Percentiles rank a stretch among this genome's conserved stretches.
Conservation (phyloP, 1,284 basidiomycete species). For the Volvariella surrecta region DNA sequence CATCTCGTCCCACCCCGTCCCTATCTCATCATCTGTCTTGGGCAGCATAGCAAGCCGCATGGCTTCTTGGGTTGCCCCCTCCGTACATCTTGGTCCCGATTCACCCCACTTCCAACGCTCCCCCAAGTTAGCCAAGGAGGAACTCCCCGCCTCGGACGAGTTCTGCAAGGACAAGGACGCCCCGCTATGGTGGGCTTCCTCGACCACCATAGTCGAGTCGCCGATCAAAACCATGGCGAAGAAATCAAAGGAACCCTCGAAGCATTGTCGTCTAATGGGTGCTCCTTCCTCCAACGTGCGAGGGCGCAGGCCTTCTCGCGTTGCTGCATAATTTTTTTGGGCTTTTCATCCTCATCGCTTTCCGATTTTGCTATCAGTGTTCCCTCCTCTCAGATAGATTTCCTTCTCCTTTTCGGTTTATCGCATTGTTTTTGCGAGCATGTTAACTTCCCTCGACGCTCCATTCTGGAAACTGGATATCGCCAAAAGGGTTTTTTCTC, state of each 20-base stretch:
- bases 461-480: slow-evolving; percentile 2
- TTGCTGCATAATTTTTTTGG: slow-evolving; percentile 15
- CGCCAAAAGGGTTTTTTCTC: slow-evolving; percentile 4
- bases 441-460: slow-evolving; percentile 4
- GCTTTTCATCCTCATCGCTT: slow-evolving; percentile 1
- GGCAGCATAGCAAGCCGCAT: slow-evolving; percentile 3
- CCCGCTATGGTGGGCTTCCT: no score
- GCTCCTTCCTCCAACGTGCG: slow-evolving; percentile 14
- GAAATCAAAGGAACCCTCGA: no score
- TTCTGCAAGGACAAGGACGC: no score
- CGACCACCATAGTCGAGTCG: no score
- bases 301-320: slow-evolving; percentile 25
- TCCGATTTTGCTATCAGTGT: slow-evolving; percentile 7
- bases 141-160: no score
- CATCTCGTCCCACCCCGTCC: slow-evolving; percentile 21
- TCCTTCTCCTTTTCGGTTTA: slow-evolving; percentile 1
- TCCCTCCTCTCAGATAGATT: slow-evolving; percentile 1
- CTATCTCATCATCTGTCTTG: slow-evolving; percentile 12
- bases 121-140: no score
- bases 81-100: no score
- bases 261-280: no score
- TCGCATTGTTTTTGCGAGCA: background rate
- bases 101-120: no score
- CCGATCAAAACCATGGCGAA: no score
- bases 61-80: slow-evolving; percentile 5